phyloP scores from a whole-genome alignment of 768 basidiomycete genomes.

The Suillus discolor region DNA sequence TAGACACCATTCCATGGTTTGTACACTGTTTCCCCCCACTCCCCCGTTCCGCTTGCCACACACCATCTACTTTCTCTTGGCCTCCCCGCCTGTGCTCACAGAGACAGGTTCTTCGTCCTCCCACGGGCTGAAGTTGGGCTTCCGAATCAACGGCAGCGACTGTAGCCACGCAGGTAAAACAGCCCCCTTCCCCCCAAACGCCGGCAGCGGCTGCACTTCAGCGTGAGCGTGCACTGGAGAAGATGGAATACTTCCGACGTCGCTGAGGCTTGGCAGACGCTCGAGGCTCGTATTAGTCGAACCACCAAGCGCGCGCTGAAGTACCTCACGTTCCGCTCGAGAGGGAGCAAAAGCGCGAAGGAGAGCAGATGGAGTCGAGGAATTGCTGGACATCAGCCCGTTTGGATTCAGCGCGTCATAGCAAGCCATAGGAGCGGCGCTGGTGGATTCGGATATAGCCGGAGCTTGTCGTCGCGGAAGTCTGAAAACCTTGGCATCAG shows the following conservation, averaged over 20 bases:
- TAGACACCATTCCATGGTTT: constrained; percentile 12
- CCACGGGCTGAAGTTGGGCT: constrained; percentile 82
- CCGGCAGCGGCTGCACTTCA: constrained; percentile 21
- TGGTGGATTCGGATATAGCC: constrained; percentile 11
- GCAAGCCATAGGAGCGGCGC: constrained; percentile 17
- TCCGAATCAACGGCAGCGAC: constrained; percentile 63
- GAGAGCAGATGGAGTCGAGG: constrained; percentile 50
- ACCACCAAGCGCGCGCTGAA: constrained; percentile 77
- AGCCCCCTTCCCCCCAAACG: constrained; percentile 29
- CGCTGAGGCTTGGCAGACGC: constrained; percentile 75
- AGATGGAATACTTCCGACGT: constrained; percentile 73
- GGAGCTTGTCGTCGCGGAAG: constrained; percentile 36
- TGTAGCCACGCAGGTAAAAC: constrained; percentile 69
- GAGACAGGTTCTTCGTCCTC: constrained; percentile 62
- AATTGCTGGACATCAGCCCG: constrained; percentile 43
- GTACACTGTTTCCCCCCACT: constrained; percentile 12
- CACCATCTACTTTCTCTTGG: constrained; percentile 24
- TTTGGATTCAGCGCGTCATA: constrained; percentile 67
- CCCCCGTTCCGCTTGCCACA: constrained; percentile 2
- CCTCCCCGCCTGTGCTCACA: constrained; percentile 12
- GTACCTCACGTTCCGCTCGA: constrained; percentile 82
- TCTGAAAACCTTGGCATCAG: constrained; percentile 84
- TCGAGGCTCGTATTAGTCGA: constrained; percentile 77
- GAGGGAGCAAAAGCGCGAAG: constrained; percentile 88
- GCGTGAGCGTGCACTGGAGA: constrained; percentile 60